Evolutionary conservation across 2,329 filamentous ascomycete species (phyloP).

Genomic region (Didymella pomorum): DNA sequence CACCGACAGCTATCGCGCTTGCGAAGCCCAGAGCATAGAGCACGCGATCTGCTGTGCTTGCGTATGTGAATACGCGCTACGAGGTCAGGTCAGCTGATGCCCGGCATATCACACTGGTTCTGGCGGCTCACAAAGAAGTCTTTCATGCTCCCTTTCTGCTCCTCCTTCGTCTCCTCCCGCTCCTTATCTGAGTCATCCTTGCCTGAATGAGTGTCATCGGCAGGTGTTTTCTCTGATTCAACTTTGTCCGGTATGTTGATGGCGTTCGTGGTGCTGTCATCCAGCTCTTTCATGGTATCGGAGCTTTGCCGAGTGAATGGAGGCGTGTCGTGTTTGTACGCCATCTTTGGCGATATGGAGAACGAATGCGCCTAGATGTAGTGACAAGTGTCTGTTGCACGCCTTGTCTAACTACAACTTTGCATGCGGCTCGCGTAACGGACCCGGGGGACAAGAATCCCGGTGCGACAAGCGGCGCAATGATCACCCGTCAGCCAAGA

Average conservation of each 20-base stretch:
- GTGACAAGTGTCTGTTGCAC: background rate
- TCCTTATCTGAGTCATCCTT: background rate
- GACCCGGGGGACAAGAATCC: background rate
- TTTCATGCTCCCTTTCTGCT: constrained; percentile 3
- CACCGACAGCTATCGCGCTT: constrained; percentile 70
- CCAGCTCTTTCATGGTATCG: background rate
- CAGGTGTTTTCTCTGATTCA: background rate
- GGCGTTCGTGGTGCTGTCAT: background rate
- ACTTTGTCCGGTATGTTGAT: background rate
- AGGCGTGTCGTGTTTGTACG: background rate
- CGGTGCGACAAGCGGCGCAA: background rate
- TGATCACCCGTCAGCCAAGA: background rate
- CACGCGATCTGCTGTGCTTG: constrained; percentile 12
- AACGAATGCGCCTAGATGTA: background rate
- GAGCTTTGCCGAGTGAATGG: background rate
- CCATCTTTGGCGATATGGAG: background rate
- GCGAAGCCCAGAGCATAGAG: constrained; percentile 15
- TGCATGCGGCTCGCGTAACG: background rate
- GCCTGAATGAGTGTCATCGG: background rate
- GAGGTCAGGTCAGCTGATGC: background rate
- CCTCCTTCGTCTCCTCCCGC: background rate
- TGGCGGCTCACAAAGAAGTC: constrained; percentile 4
- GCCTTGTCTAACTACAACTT: background rate
- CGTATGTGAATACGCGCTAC: constrained; percentile 24
- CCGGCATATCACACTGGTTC: no score